A percentile compares a stretch with the other conserved stretches of the same genome.
Evolutionary conservation across 345 rosid genomes (phyloP).

Genomic region (Microcos paniculata): DNA sequence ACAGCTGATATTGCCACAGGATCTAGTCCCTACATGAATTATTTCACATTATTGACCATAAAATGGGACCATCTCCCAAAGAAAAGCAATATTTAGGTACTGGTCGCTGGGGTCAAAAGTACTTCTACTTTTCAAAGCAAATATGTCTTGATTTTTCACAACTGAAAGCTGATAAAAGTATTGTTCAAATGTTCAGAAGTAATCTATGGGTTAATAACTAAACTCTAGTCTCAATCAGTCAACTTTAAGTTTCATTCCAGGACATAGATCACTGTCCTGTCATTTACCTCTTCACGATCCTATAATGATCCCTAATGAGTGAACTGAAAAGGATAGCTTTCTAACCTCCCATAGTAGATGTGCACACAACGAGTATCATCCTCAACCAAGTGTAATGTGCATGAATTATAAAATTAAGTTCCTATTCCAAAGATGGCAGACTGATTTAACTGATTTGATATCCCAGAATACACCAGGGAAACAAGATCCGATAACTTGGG

Average conservation of each 20-base stretch:
- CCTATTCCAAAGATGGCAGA: background rate
- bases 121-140: background rate
- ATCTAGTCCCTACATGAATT: conserved; percentile 74
- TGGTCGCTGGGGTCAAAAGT: background rate
- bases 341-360: background rate
- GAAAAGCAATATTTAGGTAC: background rate
- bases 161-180: background rate
- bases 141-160: background rate
- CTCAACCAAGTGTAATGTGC: background rate
- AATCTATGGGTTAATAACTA: background rate
- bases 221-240: background rate
- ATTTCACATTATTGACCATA: conserved; percentile 16
- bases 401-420: background rate
- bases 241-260: background rate
- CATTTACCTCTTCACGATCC: background rate
- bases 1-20: conserved; percentile 80
- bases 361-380: background rate
- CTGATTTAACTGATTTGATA: background rate
- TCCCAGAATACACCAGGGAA: conserved; percentile 15
- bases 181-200: background rate
- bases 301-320: background rate
- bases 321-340: background rate
- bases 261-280: background rate
- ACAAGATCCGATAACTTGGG: conserved; percentile 39
- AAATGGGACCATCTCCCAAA: background rate